Base-by-base conservation (phyloP, 139 green algal species). In the Micractinium sp. region DNA sequence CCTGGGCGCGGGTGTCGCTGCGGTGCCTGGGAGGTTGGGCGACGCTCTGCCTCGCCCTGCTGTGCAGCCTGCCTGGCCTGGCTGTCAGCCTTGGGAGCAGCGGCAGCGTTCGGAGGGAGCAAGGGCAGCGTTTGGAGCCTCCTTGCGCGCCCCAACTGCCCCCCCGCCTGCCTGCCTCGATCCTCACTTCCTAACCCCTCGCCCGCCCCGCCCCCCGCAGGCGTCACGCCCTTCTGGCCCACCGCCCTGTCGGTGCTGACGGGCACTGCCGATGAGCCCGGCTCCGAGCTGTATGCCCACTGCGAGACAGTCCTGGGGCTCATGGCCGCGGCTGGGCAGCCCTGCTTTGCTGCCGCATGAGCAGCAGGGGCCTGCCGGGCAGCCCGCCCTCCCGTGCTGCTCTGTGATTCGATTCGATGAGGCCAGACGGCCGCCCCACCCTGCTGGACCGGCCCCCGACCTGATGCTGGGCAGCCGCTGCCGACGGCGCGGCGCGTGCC, bases 181-280 rank as follows among this genome's bases (percentile, higher is more conserved):
- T 33, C 20, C 14, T 41, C 12, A 15, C 27, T 3, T 23, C 39
- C 76, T 35, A 36, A 5, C 5, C 76, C 29, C 18, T 38, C 14
- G 9, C 78, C 25, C 27, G 35, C 66, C 35, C 63, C 79, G 35
- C 69, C 20, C 3, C 76, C 78, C 22, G 69, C 78, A 71, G 92
- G 92, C 78, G 38, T 82, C 15, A 87, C 87, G 7, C 93, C 93
- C 60, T 92, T 92, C 86, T 95, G 93, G 93, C 93, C 93, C 16
- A 31, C 60, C 16, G 36, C 89, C 20, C 85, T 95, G 31, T 87
- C 60, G 2, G 61, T 18, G 33, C 88, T 95, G 29, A 95, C 93
- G 33, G 90, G 90, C 16, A 60, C 60, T 22, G 41, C 33, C 15
- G 81, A 87, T 14, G 82, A 25, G 19, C 56, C 75, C 1, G 82